Evolutionary conservation across 768 basidiomycete species (phyloP).

Genomic region (Tephrocybe sp.): DNA sequence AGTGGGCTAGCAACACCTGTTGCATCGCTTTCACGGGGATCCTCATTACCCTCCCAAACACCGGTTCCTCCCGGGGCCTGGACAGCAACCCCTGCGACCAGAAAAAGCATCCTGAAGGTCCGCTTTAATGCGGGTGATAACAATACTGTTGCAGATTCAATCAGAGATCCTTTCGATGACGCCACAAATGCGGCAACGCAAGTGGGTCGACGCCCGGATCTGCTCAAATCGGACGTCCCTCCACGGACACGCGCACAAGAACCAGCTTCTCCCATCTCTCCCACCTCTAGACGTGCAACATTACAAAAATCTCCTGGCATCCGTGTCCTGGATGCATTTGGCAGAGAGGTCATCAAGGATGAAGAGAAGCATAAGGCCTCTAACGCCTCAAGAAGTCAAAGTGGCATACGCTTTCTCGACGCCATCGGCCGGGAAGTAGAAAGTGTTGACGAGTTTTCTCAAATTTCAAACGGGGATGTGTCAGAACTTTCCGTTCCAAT

Average conservation of each 20-base stretch:
- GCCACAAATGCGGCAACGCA: slow-evolving; percentile 4
- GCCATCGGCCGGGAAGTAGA: slow-evolving; percentile 66
- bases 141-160: slow-evolving; percentile 6
- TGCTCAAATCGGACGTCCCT: not conserved
- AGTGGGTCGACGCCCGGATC: no score
- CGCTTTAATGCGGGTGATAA: slow-evolving; percentile 55
- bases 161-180: slow-evolving; percentile 8
- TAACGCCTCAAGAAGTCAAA: slow-evolving; percentile 30
- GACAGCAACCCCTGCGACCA: slow-evolving; percentile 53
- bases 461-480: slow-evolving; percentile 21
- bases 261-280: slow-evolving; percentile 15
- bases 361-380: slow-evolving; percentile 5
- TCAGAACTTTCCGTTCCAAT: slow-evolving; percentile 24
- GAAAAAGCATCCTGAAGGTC: slow-evolving; percentile 68
- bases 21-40: slow-evolving; percentile 49
- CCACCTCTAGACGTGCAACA: slow-evolving; percentile 24
- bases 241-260: slow-evolving; percentile 16
- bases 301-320: slow-evolving; percentile 52
- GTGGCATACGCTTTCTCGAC: slow-evolving; percentile 60
- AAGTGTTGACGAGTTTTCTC: slow-evolving; percentile 21
- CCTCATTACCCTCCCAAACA: slow-evolving; percentile 49
- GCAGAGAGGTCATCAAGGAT: slow-evolving; percentile 37
- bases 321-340: slow-evolving; percentile 73
- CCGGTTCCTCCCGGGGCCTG: slow-evolving; percentile 74
- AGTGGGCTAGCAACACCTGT: slow-evolving; percentile 46